phyloP scores from a whole-genome alignment of 495 filamentous ascomycete genomes.

The Clohesyomyces aquaticus region DNA sequence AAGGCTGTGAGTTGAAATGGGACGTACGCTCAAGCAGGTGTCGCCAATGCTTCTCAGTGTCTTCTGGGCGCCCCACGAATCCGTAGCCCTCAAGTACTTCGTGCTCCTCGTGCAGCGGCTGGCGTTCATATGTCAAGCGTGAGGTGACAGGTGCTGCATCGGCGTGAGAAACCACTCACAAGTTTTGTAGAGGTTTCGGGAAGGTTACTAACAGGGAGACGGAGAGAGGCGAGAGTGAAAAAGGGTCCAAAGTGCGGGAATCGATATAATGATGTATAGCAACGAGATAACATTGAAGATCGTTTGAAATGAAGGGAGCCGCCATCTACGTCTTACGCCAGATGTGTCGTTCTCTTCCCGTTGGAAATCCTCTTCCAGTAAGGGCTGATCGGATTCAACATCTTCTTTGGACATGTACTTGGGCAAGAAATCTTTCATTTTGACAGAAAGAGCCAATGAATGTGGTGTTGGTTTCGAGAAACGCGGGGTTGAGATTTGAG shows the following conservation, averaged over 20 bases:
- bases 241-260: slow-evolving; percentile 1
- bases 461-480: too few species aligned
- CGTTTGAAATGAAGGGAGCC: too few species aligned
- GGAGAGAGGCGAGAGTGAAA: not conserved
- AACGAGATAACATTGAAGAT: too few species aligned
- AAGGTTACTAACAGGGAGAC: not conserved
- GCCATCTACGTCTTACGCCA: too few species aligned
- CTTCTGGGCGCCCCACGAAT: not conserved
- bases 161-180: not conserved
- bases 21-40: slow-evolving; percentile 4
- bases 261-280: too few species aligned
- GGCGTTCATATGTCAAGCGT: slow-evolving; percentile 2
- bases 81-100: not conserved
- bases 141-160: not conserved
- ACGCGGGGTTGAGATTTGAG: too few species aligned
- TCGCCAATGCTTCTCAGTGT: slow-evolving; percentile 2
- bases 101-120: slow-evolving; percentile 2
- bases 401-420: too few species aligned
- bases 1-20: not conserved
- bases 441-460: too few species aligned
- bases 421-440: too few species aligned
- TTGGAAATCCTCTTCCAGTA: too few species aligned
- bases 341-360: too few species aligned
- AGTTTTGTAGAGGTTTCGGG: not conserved
- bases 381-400: too few species aligned